Evolutionary conservation across 345 rosid species (phyloP), one percentile per base, ranked within the genome.

Genomic region (Raphanus sativus): DNA sequence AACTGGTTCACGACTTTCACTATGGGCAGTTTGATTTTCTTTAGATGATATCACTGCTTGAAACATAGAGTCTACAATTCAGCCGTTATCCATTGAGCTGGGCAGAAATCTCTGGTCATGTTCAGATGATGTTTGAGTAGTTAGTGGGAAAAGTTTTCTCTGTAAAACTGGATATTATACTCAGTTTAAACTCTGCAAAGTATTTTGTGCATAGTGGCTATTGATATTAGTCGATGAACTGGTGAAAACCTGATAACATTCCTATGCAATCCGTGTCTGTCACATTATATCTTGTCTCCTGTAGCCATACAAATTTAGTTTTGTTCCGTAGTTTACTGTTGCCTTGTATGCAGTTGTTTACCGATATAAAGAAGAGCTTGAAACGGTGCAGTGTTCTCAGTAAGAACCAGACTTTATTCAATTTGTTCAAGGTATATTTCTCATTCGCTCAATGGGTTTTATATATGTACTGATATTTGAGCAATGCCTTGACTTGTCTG

Each of bases 361-460:
- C 89, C 61, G 87, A 91, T 69, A 92, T 95, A 85, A 95, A 92
- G 79, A 89, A 96, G 87, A 95, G 98, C 91, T 85, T 95, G 84
- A 95, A 95, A 86, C 88, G 99, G 54, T 95, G 99, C 87, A 91
- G 88, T 85, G 84, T 89, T 76, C 84, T 92, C 74, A 92, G 93
- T 77, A 92, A 90, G 87, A 90, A 79, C 85, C 97, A 92, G 81
- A 90, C 97, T 5, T 76, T 95, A 69, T 89, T 84, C 81, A 88
- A 90, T 86, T 83, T 95, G 88, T 90, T 92, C 80, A 95, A 89
- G 98, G 99, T 92, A 83, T 65, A 29, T 74, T 61, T 65, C 54
- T 73, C 68, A 15, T 80, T 56, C 33, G 26, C 42, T 30, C 62
- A 75, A 5, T 55, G 28, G 32, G 34, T 10, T 9, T 21, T 74